Base-by-base conservation (phyloP, 169 alveolate genomes). In the Theileria annulata region DNA sequence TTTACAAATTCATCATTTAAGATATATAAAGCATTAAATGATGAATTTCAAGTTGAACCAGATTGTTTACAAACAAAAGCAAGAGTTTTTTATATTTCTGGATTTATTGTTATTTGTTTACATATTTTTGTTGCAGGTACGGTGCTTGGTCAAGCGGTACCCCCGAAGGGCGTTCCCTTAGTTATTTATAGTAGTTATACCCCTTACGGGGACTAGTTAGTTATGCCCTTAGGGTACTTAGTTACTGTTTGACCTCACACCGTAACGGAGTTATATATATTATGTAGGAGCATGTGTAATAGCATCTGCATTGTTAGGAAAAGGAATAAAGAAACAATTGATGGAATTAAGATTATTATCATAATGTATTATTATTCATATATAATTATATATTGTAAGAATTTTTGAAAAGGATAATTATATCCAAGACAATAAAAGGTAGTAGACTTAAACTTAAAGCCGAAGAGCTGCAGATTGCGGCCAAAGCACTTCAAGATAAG, bases 1-100 rank as follows among this genome's bases (percentile, higher is more conserved):
- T 78, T 85, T 77, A 59, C 79, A 71, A 79, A 68, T 63, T 76
- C 92, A 67, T 67, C 94, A 71, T 68, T 82, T 68, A 58, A 72
- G 63, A 87, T 87, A 71, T 87, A 87, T 90, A 42, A 87, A 62
- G 92, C 83, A 56, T 66, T 71, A 63, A 47, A 71, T 76, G 75
- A 58, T 63, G 85, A 69, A 23, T 71, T 60, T 35, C 82, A 67
- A 75, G 48, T 80, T 42, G 91, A 79, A 86, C 91, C 80, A 25
- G 82, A 84, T 77, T 87, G 78, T 74, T 72, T 73, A 56, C 88
- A 77, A 60, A 79, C 75, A 54, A 86, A 78, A 37, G 91, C 91
- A 56, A 86, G 79, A 47, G 33, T 79, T n/a, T 72, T 83, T 63
- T 74, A 62, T 77, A 48, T 79, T 68, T 78, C 75, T 8, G 64